Conservation (phyloP, 257 asterid species). For the Solanum bukasovii region DNA sequence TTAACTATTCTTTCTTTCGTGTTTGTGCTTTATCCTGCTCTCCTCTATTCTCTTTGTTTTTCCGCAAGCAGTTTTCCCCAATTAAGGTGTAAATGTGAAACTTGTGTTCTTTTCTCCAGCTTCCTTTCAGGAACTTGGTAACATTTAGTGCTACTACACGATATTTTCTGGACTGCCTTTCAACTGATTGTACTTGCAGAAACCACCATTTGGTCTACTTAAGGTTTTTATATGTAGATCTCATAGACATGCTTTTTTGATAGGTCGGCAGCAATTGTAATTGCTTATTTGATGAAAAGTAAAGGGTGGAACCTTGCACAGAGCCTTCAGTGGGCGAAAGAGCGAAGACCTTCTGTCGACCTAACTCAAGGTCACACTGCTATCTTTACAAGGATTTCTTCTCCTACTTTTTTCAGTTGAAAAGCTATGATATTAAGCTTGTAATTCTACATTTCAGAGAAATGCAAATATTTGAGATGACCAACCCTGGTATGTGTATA, state of each 20-base stretch:
- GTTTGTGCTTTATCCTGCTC: neutral
- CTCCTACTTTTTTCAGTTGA: neutral
- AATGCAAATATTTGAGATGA: neutral
- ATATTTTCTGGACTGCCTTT: neutral
- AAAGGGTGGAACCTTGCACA: slow-evolving; percentile 85
- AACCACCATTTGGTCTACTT: neutral
- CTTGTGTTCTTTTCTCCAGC: neutral
- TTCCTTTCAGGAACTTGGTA: neutral
- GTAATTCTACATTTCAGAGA: neutral
- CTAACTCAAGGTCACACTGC: slow-evolving; percentile 50
- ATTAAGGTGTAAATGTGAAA: neutral
- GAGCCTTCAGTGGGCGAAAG: slow-evolving; percentile 92
- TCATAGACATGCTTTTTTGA: neutral
- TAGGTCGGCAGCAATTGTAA: slow-evolving; percentile 95
- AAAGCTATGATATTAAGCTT: neutral
- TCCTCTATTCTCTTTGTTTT: neutral
- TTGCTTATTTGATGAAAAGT: slow-evolving; percentile 90
- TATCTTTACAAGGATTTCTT: neutral
- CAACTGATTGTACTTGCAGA: neutral
- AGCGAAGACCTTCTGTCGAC: slow-evolving; percentile 71
- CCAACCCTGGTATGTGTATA: neutral
- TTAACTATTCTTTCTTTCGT: neutral
- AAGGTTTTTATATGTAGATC: neutral
- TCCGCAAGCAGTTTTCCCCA: neutral
- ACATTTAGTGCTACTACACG: neutral